Base-by-base conservation (phyloP, 1,139 yeast genomes). In the Nakaseomyces nivariensis region DNA sequence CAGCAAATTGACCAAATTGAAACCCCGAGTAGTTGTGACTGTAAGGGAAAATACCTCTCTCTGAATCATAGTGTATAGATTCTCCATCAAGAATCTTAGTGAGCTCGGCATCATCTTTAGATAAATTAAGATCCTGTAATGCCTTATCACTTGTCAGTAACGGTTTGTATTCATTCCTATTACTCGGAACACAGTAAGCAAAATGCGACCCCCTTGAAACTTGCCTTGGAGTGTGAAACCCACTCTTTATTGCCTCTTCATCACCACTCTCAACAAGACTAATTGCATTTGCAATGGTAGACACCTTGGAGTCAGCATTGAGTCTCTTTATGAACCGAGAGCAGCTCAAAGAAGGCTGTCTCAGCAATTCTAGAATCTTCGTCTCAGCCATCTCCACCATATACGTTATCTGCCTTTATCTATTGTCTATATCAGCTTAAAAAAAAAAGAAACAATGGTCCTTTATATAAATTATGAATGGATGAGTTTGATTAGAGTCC, bases 1-100 rank as follows among this genome's bases (percentile, higher is more conserved):
- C 97, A 0, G 97, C 97, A 79, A 92, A 92, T 57, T 78, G 81
- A 3, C 98, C 97, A 71, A 92, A 92, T 63, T 92, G 98, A 75
- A 85, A 88, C 1, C 98, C 98, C 1, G 97, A 96, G 66, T 92
- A 92, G 0, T 94, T 87, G 65, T 85, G 90, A 6, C 96, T 79
- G 68, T 85, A 90, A 0, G 97, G 97, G 58, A 79, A 79, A 0
- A 85, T 77, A n/a, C 69, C 71, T 0, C 68, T 50, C 11, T 43
- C 43, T 31, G 52, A 67, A 36, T 71, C 68, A 10, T 67, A 67
- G 34, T 66, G 59, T 32, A 77, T 67, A 36, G 67, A 62, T 52
- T 81, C 73, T 2, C 97, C 97, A 52, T 82, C 72, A 5, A 86
- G 79, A 5, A 86, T 68, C 42, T 75, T 69, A 51, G 73, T 75